phyloP scores from a whole-genome alignment of 257 asterid genomes.

The Jacaranda mimosifolia region DNA sequence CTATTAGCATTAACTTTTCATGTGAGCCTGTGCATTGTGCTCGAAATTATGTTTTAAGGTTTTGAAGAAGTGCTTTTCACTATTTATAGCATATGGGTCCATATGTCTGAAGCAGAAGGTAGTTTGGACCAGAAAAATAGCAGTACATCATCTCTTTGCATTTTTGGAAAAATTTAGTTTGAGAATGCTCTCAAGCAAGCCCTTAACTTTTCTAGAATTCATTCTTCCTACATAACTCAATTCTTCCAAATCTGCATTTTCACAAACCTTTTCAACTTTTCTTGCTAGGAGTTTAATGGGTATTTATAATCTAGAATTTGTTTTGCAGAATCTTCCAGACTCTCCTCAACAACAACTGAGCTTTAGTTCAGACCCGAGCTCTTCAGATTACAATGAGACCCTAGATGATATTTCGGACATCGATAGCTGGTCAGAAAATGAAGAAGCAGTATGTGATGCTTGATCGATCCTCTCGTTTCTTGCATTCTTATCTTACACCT shows the following conservation, averaged over 20 bases:
- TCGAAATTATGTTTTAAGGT: too few species aligned
- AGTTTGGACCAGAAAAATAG: neutral
- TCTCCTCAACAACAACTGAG: constrained; percentile 43
- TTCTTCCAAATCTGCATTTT: neutral
- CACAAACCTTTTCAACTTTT: neutral
- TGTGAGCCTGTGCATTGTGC: too few species aligned
- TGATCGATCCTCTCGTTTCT: too few species aligned
- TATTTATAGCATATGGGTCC: neutral
- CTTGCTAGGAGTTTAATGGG: neutral
- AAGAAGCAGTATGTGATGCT: constrained; percentile 35
- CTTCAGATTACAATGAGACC: constrained; percentile 51
- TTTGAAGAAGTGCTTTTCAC: too few species aligned
- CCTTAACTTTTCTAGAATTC: too few species aligned
- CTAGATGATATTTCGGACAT: constrained; percentile 39
- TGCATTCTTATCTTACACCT: too few species aligned
- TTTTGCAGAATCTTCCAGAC: constrained; percentile 50
- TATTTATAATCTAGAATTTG: neutral
- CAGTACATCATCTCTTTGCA: neutral
- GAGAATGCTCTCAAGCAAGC: neutral
- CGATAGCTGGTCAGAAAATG: constrained; percentile 51
- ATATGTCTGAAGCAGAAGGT: neutral
- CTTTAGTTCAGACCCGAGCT: constrained; percentile 40
- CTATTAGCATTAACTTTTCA: too few species aligned
- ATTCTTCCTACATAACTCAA: neutral
- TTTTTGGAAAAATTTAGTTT: too few species aligned